Base-by-base conservation (phyloP, 768 basidiomycete species). In the Cyathus striatus region DNA sequence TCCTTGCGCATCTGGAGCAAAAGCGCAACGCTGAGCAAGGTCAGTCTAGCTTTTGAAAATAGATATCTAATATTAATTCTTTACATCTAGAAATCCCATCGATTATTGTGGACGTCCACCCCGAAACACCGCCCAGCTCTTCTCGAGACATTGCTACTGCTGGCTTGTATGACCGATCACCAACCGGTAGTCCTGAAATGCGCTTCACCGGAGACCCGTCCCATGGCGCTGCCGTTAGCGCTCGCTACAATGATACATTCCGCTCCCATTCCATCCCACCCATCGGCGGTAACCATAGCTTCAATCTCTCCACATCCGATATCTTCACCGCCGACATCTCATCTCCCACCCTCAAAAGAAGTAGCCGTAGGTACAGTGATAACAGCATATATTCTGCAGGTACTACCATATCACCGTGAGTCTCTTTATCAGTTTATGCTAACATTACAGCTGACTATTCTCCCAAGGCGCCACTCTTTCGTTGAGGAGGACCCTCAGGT, bases 81-180 rank as follows among this genome's bases (percentile, higher is more conserved):
- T n/a, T 33, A 22, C n/a, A 12, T 45, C 1, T 51, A 80, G 84
- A 78, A 41, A 81, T 89, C 38, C 85, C 86, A 6, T 78, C 79
- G 2, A 88, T 88, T 47, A 62, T 86, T 23, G 85, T 89, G 10
- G 80, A 83, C 41, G 65, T 63, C 27, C 66, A 75, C 42, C 75
- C 79, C 0, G 65, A 70, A 24, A 81, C 77, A 6, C 74, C 77
- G 0, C 73, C 77, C 0, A 60, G 63, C 26, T 69, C 65, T 0
- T 75, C 79, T 1, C 64, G 75, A 38, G 82, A 84, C 50, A 80
- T 83, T 23, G 73, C 76, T 4, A 73, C 72, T 30, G 62, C 63
- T 5, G 56, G 61, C 5, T 63, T 60, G 41, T 66, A 67, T 24
- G 51, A 47, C 23, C 51, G 55, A 20, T 54, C 62, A 1, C 67